Conservation (phyloP, 1,284 basidiomycete species). For the Ganoderma multipileum region DNA sequence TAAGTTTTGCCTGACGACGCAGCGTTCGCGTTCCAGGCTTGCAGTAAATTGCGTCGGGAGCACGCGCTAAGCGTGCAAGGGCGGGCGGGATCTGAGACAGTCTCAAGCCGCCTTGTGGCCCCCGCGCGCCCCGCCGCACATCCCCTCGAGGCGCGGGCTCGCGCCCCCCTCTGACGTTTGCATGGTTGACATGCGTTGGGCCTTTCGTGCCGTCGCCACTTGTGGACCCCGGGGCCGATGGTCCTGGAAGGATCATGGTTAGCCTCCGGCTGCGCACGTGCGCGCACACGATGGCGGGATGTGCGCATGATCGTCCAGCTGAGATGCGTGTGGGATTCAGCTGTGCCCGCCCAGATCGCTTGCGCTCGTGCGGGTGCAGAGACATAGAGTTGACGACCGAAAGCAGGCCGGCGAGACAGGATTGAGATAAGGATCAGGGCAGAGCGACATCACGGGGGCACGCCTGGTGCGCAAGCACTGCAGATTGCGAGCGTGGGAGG, state of each 20-base stretch:
- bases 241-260: neutral
- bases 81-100: neutral
- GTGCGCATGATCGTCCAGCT: neutral
- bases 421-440: constrained; percentile 8
- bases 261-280: neutral
- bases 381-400: neutral
- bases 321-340: constrained; percentile 4
- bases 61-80: neutral
- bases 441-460: constrained; percentile 11
- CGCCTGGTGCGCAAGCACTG: neutral
- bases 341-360: no score
- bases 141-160: neutral
- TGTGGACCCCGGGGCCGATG: neutral
- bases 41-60: neutral
- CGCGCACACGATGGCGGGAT: neutral
- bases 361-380: neutral
- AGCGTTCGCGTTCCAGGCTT: neutral
- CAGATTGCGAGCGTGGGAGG: neutral
- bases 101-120: neutral
- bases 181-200: neutral
- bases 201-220: neutral
- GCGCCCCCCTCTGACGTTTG: neutral
- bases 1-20: constrained; percentile 6
- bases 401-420: neutral
- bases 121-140: neutral